Base-by-base conservation (phyloP, 2,329 filamentous ascomycete species). In the Xylaria sp. region DNA sequence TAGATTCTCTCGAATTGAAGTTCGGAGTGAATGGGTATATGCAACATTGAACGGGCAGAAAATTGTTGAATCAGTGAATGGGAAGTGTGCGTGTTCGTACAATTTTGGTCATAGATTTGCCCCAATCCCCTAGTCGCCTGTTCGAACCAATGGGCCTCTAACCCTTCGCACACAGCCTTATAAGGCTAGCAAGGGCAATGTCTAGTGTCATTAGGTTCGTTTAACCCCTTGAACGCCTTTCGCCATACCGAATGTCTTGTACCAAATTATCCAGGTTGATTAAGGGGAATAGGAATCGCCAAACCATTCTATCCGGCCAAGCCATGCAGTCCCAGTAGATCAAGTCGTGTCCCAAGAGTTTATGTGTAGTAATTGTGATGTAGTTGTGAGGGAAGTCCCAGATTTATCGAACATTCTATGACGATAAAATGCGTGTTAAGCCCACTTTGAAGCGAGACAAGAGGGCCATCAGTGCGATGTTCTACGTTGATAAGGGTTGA, bases 371-470 rank as follows among this genome's bases (percentile, higher is more conserved):
- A 48, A 20, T 49, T 23, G 28, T 62, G 12, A 36, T 46, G 41
- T 25, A 36, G 51, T 46, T 41, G 62, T 23, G 33, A 41, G 8
- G 6, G 23, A 48, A 39, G 43, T 33, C 41, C 39, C 43, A 13
- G n/a, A 46, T 25, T 48, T 20, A 43, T 52, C 56, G 39, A 57
- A 55, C 39, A 36, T 18, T 54, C 59, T 20, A 4, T 28, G 15
- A 49, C n/a, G 54, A 46, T 52, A 51, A 51, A 31, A 63, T 39
- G 28, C 25, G 33, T 49, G 25, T 52, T 28, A n/a, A 56, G 46
- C 13, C 31, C 46, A 25, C 49, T 36, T 20, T 49, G 70, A 80
- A 80, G 65, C 41, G 36, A 36, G 18, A n/a, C 12, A 18, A 18
- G 25, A 63, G 9, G 56, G 13, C 48, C 51, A 43, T 54, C 20